These are phyloP conservation scores for Theileria equi DNA, from an alignment of 169 alveolate species.

Conservation along the genomic window DNA sequence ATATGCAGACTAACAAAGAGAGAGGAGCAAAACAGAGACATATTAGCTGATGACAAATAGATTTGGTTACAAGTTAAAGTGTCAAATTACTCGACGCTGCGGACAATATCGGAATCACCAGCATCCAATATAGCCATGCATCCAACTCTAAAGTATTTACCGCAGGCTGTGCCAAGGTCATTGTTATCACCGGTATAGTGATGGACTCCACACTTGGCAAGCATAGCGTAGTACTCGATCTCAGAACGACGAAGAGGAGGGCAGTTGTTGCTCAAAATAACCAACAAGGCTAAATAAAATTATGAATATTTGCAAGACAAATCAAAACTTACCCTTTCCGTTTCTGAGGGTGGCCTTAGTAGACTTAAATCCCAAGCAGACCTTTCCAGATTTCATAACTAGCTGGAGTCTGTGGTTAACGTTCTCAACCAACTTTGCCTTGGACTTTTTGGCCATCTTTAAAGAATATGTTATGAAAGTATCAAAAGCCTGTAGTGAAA, in stretches of 20 bases:
- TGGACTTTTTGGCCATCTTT: conserved; percentile 84
- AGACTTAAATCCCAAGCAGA: conserved; percentile 91
- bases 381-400: conserved; percentile 97
- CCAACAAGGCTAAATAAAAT: conserved; percentile 78
- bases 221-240: conserved; percentile 96
- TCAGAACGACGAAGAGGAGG: conserved; percentile 97
- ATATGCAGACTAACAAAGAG: too few species aligned
- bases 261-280: conserved; percentile 94
- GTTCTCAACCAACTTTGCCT: conserved; percentile 88
- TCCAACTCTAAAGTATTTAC: conserved; percentile 94
- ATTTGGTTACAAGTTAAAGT: not conserved
- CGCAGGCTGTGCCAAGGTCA: conserved; percentile 96
- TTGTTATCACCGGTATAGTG: conserved; percentile 92
- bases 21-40: too few species aligned
- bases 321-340: conserved; percentile 84
- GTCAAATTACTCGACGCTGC: conserved; percentile 77
- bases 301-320: not conserved
- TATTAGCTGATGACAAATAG: too few species aligned
- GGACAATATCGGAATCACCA: conserved; percentile 97
- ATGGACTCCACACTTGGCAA: conserved; percentile 93
- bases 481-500: too few species aligned
- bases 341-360: conserved; percentile 92
- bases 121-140: conserved; percentile 93
- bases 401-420: conserved; percentile 93
- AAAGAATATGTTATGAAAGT: not conserved